phyloP scores from a whole-genome alignment of 768 basidiomycete genomes.

The Lepiota venenata region DNA sequence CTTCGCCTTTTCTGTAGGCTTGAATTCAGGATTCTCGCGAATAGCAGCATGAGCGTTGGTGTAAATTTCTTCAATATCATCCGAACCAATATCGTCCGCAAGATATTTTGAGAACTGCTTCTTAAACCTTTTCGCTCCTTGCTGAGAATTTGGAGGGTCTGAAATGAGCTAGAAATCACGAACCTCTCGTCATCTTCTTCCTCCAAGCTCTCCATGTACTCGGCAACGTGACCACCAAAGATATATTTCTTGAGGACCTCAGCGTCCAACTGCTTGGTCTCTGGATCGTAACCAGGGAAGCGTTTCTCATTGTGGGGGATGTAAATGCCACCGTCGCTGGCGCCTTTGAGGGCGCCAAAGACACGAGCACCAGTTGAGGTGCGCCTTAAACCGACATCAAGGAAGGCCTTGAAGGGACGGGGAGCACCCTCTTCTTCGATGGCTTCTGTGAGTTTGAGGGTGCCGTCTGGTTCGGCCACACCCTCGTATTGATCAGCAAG shows the following conservation, averaged over 20 bases:
- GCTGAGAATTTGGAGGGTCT: constrained; percentile 8
- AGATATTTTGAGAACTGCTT: constrained; percentile 97
- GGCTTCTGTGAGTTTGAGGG: constrained; percentile 75
- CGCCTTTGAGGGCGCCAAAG: constrained; percentile 99
- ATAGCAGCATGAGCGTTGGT: constrained; percentile 91
- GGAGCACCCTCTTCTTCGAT: constrained; percentile 92
- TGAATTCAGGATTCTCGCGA: constrained; percentile 90
- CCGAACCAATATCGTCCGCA: constrained; percentile 91
- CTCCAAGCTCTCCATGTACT: constrained; percentile 99
- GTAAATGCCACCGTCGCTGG: constrained; percentile 95
- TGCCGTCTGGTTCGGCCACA: constrained; percentile 87
- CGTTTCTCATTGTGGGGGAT: constrained; percentile 98
- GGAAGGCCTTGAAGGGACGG: constrained; percentile 98
- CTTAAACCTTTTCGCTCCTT: constrained; percentile 68
- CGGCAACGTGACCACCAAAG: constrained; percentile 94
- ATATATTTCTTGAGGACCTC: constrained; percentile 98
- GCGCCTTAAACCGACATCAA: constrained; percentile 97
- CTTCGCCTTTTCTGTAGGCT: constrained; percentile 81
- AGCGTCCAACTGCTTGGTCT: constrained; percentile 88
- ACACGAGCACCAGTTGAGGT: constrained; percentile 97
- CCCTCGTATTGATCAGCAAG: constrained; percentile 98
- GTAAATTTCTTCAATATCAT: constrained; percentile 97
- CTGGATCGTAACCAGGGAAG: constrained; percentile 96
- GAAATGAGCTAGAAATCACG: constrained; percentile 18
- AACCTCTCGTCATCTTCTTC: constrained; percentile 99